Percentiles rank a stretch among this genome's conserved stretches.
phyloP scores from a whole-genome alignment of 2,329 filamentous ascomycete genomes.

The Achaetomium macrosporum region DNA sequence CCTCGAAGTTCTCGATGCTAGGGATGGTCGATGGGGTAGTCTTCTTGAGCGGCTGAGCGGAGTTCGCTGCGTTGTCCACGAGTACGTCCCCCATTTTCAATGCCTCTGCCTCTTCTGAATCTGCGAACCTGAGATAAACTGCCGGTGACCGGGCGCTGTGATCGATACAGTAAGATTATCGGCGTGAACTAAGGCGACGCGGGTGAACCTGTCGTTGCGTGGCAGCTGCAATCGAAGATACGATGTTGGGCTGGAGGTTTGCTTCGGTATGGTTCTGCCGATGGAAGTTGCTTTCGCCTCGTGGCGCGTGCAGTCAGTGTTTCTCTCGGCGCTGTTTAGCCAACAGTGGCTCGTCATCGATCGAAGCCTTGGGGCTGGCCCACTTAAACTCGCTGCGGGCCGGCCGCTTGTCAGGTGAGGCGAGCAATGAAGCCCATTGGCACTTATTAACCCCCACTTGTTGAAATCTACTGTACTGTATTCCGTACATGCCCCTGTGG shows the following conservation, averaged over 20 bases:
- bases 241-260: slow-evolving; percentile 1
- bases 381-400: background rate
- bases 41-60: slow-evolving; percentile 73
- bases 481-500: too few relatives aligned
- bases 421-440: background rate
- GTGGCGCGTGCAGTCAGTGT: slow-evolving; percentile 20
- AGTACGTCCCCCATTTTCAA: slow-evolving; percentile 75
- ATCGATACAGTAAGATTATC: background rate
- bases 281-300: slow-evolving; percentile 19
- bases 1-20: slow-evolving; percentile 85
- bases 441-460: too few relatives aligned
- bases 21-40: slow-evolving; percentile 73
- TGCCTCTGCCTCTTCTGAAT: slow-evolving; percentile 3
- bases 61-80: slow-evolving; percentile 74
- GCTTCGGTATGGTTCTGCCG: slow-evolving; percentile 19
- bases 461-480: too few relatives aligned
- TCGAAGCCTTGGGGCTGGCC: slow-evolving; percentile 20
- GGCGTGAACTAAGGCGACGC: background rate
- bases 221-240: slow-evolving; percentile 3
- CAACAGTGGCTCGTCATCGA: slow-evolving; percentile 22
- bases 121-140: too few relatives aligned
- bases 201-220: background rate
- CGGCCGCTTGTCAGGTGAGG: slow-evolving; percentile 1
- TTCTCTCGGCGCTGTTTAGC: slow-evolving; percentile 13
- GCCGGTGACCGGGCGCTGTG: background rate